phyloP scores from a whole-genome alignment of 306 rosid genomes.

The Vigna mungo region DNA sequence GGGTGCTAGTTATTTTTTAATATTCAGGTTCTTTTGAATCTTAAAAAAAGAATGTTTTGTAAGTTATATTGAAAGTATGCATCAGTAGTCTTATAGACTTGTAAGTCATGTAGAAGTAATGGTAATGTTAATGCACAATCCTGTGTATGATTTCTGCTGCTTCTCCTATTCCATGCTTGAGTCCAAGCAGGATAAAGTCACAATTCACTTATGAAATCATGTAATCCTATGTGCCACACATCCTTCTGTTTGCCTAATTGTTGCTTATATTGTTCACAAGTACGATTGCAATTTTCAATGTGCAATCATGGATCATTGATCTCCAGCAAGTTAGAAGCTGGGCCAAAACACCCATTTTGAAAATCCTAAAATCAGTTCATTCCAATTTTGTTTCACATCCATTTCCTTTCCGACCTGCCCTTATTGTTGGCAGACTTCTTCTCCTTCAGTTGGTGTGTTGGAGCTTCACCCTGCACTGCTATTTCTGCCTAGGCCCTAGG shows the following conservation, averaged over 20 bases:
- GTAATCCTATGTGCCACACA: too few relatives aligned
- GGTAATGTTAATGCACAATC: too few relatives aligned
- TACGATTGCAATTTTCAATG: not conserved
- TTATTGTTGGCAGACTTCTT: not conserved
- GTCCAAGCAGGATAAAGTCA: too few relatives aligned
- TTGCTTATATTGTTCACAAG: not conserved
- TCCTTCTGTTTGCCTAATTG: too few relatives aligned
- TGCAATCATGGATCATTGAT: not conserved
- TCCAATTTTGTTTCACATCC: not conserved
- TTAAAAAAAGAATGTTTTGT: not conserved
- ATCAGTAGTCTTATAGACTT: slow-evolving; percentile 9
- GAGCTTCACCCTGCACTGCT: not conserved
- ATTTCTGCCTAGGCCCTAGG: not conserved
- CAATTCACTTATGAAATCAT: too few relatives aligned
- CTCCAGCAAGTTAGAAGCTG: not conserved
- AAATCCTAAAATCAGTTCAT: not conserved
- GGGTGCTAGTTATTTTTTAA: slow-evolving; percentile 15
- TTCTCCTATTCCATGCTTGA: too few relatives aligned
- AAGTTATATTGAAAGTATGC: slow-evolving; percentile 14
- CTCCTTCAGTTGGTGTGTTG: not conserved
- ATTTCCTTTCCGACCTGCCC: not conserved
- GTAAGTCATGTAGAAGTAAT: slow-evolving; percentile 12
- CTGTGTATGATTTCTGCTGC: too few relatives aligned
- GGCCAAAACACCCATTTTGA: not conserved
- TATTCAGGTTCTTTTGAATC: not conserved